A percentile compares a stretch with the other conserved stretches of the same genome.
Conservation (phyloP, 768 basidiomycete genomes). For the Chalciporus chontae region DNA sequence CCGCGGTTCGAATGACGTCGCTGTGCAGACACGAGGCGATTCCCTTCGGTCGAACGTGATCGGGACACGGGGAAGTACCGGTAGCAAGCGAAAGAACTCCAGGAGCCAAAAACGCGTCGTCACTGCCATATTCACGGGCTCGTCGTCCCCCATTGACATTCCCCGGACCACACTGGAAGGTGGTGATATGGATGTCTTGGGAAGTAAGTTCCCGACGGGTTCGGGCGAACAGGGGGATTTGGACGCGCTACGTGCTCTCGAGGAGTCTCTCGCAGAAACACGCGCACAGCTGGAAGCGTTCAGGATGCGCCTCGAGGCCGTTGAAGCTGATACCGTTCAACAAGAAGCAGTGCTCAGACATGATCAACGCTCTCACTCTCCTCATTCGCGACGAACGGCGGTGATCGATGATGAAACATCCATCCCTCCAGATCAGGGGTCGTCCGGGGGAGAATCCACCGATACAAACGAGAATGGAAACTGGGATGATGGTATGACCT, state of each 20-base stretch:
- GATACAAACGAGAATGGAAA: not conserved
- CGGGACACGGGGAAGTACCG: not conserved
- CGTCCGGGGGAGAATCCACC: too few relatives aligned
- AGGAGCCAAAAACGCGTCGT: conserved; percentile 19
- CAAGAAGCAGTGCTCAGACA: conserved; percentile 8
- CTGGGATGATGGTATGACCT: conserved; percentile 8
- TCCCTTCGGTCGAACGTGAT: conserved; percentile 4
- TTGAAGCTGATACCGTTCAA: conserved; percentile 22
- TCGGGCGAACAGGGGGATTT: not conserved
- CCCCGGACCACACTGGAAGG: not conserved
- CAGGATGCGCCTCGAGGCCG: conserved; percentile 23
- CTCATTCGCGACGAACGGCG: not conserved
- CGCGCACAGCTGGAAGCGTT: conserved; percentile 24
- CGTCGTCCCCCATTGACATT: not conserved
- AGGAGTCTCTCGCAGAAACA: conserved; percentile 23
- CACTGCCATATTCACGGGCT: conserved; percentile 31
- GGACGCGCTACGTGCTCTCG: conserved; percentile 17
- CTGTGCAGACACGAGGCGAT: not conserved
- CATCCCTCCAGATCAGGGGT: too few relatives aligned
- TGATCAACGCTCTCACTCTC: not conserved
- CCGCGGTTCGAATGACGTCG: not conserved
- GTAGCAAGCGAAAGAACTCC: conserved; percentile 7
- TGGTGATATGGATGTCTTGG: too few relatives aligned
- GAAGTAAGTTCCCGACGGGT: not conserved
- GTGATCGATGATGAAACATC: too few relatives aligned